phyloP scores from a whole-genome alignment of 176 grass and related monocot species.

The Paspalum vaginatum region DNA sequence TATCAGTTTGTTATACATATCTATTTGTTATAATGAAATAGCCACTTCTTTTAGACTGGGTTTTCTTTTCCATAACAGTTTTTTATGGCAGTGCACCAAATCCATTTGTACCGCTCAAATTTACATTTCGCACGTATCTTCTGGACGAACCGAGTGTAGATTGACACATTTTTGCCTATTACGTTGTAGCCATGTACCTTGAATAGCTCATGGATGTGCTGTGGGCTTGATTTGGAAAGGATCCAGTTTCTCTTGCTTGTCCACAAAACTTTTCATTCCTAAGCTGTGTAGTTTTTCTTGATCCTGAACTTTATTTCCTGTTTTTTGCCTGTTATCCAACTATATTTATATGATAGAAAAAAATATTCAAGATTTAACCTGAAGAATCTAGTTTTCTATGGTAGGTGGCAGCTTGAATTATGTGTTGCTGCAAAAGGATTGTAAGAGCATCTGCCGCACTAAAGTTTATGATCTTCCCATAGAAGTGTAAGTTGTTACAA shows the following conservation, averaged over 20 bases:
- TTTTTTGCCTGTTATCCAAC: neutral
- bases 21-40: neutral
- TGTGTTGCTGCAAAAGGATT: conserved; percentile 54
- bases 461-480: conserved; percentile 46
- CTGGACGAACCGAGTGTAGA: neutral
- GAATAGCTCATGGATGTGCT: conserved; percentile 5
- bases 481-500: conserved; percentile 53
- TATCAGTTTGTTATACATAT: neutral
- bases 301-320: neutral
- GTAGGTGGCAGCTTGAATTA: conserved; percentile 30
- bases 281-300: conserved; percentile 12
- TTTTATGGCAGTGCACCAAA: neutral
- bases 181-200: conserved; percentile 6
- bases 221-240: neutral
- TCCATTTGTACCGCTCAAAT: neutral
- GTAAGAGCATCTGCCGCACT: conserved; percentile 46
- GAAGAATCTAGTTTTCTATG: conserved; percentile 7
- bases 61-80: neutral
- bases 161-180: conserved; percentile 15
- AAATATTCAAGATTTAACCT: conserved; percentile 8
- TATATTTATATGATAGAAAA: conserved; percentile 7
- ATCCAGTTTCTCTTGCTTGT: neutral
- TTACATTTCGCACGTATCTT: neutral
- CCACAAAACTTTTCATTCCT: conserved; percentile 2
- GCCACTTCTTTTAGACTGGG: neutral